These are phyloP conservation scores for Prunus armeniaca DNA, from an alignment of 306 rosid species.

Conservation along the genomic window DNA sequence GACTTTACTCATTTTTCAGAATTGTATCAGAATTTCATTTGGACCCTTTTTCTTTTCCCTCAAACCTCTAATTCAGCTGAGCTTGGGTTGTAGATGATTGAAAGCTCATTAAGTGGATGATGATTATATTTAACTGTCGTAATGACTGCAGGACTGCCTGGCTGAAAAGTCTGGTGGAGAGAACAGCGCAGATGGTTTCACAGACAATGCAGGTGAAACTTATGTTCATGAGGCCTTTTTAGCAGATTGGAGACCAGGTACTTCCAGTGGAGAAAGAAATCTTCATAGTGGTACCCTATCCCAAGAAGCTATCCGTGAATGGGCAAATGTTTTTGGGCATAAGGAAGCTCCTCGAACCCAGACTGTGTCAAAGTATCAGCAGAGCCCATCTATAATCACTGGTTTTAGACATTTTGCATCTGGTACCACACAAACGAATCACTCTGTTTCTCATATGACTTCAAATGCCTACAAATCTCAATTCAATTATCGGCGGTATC, in stretches of 20 bases:
- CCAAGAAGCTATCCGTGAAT: constrained; percentile 37
- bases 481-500: constrained; percentile 49
- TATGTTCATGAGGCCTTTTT: constrained; percentile 75
- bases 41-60: neutral
- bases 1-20: neutral
- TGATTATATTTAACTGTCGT: constrained; percentile 26
- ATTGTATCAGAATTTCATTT: neutral
- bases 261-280: constrained; percentile 47
- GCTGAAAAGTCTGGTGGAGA: constrained; percentile 48
- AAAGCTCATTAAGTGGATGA: constrained; percentile 20
- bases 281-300: constrained; percentile 32
- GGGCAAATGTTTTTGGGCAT: constrained; percentile 23
- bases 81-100: constrained; percentile 14
- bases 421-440: constrained; percentile 29
- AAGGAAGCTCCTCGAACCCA: constrained; percentile 45
- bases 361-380: constrained; percentile 40
- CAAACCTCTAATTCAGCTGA: neutral
- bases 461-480: constrained; percentile 36
- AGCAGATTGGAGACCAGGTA: constrained; percentile 87
- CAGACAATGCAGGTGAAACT: constrained; percentile 53
- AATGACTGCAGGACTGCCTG: constrained; percentile 51
- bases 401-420: constrained; percentile 39
- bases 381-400: constrained; percentile 40
- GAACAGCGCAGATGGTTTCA: constrained; percentile 37
- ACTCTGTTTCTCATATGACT: constrained; percentile 32